Conservation (phyloP, 148 eudicot genomes). For the Fagopyrum homotropicum region DNA sequence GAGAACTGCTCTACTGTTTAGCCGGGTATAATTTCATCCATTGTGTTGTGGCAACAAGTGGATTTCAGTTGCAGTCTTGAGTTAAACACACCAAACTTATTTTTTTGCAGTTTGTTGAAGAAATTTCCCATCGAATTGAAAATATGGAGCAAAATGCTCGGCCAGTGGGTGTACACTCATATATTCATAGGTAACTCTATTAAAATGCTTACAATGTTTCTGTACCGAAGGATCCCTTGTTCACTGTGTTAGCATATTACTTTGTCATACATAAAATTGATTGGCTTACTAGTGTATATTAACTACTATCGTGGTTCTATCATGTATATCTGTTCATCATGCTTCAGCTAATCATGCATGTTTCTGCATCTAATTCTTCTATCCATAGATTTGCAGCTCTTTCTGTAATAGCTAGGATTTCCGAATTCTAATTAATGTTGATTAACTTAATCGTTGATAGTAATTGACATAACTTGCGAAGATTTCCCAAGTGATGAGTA, state of each 20-base stretch:
- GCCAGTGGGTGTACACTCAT: conserved; percentile 67
- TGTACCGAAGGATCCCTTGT: neutral
- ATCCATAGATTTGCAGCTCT: conserved; percentile 65
- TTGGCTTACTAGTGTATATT: neutral
- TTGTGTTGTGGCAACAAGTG: conserved; percentile 7
- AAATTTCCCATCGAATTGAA: conserved; percentile 86
- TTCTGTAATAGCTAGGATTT: no score
- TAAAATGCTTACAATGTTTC: neutral
- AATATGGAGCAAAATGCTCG: conserved; percentile 70
- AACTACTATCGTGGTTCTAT: neutral
- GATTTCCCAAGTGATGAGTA: no score
- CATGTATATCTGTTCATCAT: neutral
- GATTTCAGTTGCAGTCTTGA: neutral
- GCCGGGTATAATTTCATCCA: conserved; percentile 39
- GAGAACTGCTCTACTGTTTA: conserved; percentile 70
- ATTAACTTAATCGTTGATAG: no score
- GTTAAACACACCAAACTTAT: conserved; percentile 1
- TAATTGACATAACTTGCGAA: no score
- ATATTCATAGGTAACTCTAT: conserved; percentile 60
- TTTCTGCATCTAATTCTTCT: neutral
- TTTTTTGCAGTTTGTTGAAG: conserved; percentile 71
- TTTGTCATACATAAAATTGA: neutral
- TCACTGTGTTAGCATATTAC: neutral
- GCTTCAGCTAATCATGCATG: neutral
- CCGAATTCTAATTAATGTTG: no score